phyloP scores from a whole-genome alignment of 1,284 basidiomycete species.

The Wolfiporia cocos region DNA sequence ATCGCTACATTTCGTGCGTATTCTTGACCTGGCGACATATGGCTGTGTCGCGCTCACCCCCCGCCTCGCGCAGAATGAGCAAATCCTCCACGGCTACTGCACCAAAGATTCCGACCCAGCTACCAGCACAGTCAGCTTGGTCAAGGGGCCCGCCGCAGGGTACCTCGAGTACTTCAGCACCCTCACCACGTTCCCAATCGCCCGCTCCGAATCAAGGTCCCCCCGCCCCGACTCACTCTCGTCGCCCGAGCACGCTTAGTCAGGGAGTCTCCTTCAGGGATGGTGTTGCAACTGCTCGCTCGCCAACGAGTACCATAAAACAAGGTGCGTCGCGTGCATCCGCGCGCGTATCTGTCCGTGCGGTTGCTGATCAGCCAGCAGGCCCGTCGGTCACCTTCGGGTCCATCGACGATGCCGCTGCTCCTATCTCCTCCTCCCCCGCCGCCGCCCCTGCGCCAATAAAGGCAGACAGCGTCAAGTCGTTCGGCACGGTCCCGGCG shows the following conservation, averaged over 20 bases:
- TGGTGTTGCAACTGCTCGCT: slow-evolving; percentile 45
- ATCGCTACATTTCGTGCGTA: slow-evolving; percentile 50
- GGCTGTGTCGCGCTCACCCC: slow-evolving; percentile 2
- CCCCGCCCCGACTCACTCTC: slow-evolving; percentile 54
- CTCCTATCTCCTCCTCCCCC: slow-evolving; percentile 66
- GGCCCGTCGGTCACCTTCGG: slow-evolving; percentile 74
- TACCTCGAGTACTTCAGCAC: slow-evolving; percentile 42
- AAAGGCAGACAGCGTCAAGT: slow-evolving; percentile 69
- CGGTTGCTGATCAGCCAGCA: slow-evolving; percentile 20
- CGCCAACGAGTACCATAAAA: slow-evolving; percentile 41
- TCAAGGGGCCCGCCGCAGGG: slow-evolving; percentile 70
- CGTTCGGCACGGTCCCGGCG: slow-evolving; percentile 72
- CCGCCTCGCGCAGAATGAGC: slow-evolving; percentile 62
- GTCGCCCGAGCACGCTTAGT: slow-evolving; percentile 65
- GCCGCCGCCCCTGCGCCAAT: slow-evolving; percentile 56
- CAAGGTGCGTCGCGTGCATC: slow-evolving; percentile 38
- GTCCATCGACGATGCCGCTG: slow-evolving; percentile 70
- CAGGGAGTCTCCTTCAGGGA: slow-evolving; percentile 68
- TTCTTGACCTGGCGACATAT: slow-evolving; percentile 12
- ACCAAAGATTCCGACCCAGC: slow-evolving; percentile 64
- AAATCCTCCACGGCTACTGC: slow-evolving; percentile 69
- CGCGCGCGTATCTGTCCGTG: background rate
- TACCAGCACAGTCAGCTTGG: slow-evolving; percentile 77
- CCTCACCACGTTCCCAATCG: slow-evolving; percentile 70
- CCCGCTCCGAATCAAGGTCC: slow-evolving; percentile 49